Evolutionary conservation across 129 eudicot species (phyloP).

Genomic region (Lactuca saligna): DNA sequence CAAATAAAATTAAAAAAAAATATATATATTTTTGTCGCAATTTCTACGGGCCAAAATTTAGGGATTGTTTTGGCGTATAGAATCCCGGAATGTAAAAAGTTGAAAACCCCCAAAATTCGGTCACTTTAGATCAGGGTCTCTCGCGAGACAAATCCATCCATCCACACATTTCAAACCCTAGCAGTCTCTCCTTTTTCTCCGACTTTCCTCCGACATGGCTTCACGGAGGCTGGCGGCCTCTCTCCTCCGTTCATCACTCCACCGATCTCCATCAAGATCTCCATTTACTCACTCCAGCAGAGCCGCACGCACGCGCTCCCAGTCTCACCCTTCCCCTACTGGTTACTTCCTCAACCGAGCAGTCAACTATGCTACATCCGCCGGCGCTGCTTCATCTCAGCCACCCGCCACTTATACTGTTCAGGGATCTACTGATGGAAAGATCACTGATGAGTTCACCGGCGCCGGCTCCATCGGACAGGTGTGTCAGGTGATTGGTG

Average conservation of each 20-base stretch:
- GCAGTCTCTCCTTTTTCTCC: conserved; percentile 4
- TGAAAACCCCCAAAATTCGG: conserved; percentile 5
- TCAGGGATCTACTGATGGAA: conserved; percentile 22
- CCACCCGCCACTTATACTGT: conserved; percentile 9
- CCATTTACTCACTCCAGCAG: conserved; percentile 15
- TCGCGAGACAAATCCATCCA: conserved; percentile 27
- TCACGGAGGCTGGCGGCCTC: conserved; percentile 37
- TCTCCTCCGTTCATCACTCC: conserved; percentile 35
- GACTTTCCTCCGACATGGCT: conserved; percentile 30
- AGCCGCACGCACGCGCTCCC: conserved; percentile 24
- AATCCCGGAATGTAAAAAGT: conserved; percentile 9
- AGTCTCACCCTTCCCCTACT: conserved; percentile 12
- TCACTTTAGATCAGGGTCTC: conserved; percentile 28
- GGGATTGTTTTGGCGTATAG: not conserved
- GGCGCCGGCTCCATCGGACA: conserved; percentile 48
- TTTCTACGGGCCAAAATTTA: conserved; percentile 1
- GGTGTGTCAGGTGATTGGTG: conserved; percentile 96
- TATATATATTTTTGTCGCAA: conserved; percentile 23
- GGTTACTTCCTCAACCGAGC: conserved; percentile 28
- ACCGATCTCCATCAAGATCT: conserved; percentile 29
- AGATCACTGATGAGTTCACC: conserved; percentile 48
- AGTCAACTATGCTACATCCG: conserved; percentile 23
- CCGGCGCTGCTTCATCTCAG: conserved; percentile 22
- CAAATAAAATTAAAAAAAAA: too few relatives aligned
- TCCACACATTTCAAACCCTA: conserved; percentile 43